Evolutionary conservation across 331 rosid species (phyloP).

Genomic region (Rhamnella rubrinervis): DNA sequence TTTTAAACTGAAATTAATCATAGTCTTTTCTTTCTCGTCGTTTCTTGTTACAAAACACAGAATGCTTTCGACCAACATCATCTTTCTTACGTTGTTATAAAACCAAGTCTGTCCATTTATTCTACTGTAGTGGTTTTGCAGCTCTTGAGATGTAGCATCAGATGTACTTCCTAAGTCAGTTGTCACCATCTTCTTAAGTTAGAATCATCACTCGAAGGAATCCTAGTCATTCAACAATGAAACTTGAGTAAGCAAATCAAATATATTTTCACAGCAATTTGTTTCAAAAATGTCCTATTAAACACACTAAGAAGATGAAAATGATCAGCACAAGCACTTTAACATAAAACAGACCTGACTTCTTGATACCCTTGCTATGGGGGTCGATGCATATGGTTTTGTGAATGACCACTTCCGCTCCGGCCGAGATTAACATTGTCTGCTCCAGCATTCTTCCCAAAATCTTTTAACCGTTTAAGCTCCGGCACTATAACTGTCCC

Average conservation of each 20-base stretch:
- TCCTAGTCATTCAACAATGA: slow-evolving; percentile 16
- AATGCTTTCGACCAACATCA: not conserved
- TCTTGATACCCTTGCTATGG: slow-evolving; percentile 25
- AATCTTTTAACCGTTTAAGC: slow-evolving; percentile 68
- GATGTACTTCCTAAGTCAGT: not conserved
- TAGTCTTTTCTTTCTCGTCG: not conserved
- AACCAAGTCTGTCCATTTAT: too few species aligned
- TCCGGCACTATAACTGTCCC: slow-evolving; percentile 68
- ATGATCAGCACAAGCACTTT: too few species aligned
- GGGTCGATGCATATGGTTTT: slow-evolving; percentile 16
- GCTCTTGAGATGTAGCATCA: not conserved
- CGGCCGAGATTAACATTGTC: not conserved
- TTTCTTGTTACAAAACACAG: too few species aligned
- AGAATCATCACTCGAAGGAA: not conserved
- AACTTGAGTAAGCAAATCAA: not conserved
- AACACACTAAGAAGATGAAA: slow-evolving; percentile 7
- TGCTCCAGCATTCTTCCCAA: slow-evolving; percentile 29
- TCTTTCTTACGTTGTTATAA: not conserved
- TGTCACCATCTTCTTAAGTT: not conserved
- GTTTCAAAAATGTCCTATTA: too few species aligned
- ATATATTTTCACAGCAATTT: not conserved
- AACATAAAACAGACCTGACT: slow-evolving; percentile 5
- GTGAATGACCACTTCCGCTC: slow-evolving; percentile 2
- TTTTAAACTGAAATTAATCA: not conserved
- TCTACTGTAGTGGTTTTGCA: not conserved